phyloP scores from a whole-genome alignment of 495 filamentous ascomycete genomes.

The Penicillium angulare region DNA sequence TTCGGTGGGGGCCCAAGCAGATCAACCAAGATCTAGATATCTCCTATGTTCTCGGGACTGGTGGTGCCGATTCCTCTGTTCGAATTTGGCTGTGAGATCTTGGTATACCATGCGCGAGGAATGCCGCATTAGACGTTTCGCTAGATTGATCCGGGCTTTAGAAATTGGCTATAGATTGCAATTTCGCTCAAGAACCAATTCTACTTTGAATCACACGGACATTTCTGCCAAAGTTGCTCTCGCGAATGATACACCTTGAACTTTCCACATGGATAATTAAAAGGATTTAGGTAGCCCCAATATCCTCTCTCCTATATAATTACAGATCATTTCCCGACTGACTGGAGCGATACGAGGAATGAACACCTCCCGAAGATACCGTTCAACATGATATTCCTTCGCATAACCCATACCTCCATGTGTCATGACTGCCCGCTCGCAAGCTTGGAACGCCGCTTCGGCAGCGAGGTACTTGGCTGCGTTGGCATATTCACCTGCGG shows the following conservation, averaged over 20 bases:
- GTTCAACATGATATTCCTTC: slow-evolving; percentile 75
- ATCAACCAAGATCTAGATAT: too few relatives aligned
- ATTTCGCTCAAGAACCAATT: too few relatives aligned
- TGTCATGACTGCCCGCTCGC: slow-evolving; percentile 64
- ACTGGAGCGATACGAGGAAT: slow-evolving; percentile 76
- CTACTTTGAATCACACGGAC: too few relatives aligned
- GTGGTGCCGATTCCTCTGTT: too few relatives aligned
- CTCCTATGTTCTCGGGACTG: too few relatives aligned
- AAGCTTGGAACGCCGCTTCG: slow-evolving; percentile 73
- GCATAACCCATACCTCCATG: slow-evolving; percentile 80
- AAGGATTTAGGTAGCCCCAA: slow-evolving; percentile 52
- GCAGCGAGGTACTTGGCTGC: slow-evolving; percentile 69
- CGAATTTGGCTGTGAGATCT: too few relatives aligned
- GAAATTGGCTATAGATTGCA: too few relatives aligned
- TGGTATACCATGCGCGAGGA: too few relatives aligned
- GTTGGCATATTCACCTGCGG: slow-evolving; percentile 18
- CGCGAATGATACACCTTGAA: too few relatives aligned
- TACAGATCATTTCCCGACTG: slow-evolving; percentile 77
- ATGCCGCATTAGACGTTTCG: too few relatives aligned
- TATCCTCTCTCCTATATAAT: slow-evolving; percentile 65
- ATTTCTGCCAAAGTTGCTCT: too few relatives aligned
- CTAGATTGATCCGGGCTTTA: too few relatives aligned
- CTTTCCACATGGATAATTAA: slow-evolving; percentile 11
- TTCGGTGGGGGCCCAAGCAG: neutral
- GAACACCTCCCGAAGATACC: slow-evolving; percentile 70